Conservation (phyloP, 805 yeast genomes). For the Starmerella potacharoeniae region DNA sequence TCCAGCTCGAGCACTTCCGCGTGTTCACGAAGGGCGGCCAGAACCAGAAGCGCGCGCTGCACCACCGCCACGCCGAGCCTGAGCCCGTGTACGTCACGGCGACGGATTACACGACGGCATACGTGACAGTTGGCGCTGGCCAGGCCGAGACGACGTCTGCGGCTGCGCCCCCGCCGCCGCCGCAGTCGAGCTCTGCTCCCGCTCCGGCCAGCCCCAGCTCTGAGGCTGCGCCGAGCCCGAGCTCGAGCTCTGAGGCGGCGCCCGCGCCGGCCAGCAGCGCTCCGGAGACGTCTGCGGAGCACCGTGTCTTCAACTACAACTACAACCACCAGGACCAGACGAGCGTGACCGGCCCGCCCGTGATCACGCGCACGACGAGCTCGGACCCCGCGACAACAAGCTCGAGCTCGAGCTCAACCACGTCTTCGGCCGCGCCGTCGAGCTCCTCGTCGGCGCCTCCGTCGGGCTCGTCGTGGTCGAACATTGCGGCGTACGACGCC, state of each 20-base stretch:
- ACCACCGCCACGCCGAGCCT: conserved; percentile 39
- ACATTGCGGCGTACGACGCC: conserved; percentile 57
- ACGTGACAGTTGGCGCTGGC: conserved; percentile 25
- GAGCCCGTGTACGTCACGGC: conserved; percentile 57
- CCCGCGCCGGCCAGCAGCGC: conserved; percentile 24
- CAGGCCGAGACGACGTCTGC: conserved; percentile 13
- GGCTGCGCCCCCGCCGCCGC: conserved; percentile 23
- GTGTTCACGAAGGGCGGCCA: conserved; percentile 58
- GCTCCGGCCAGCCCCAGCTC: conserved; percentile 14
- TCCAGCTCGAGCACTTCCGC: conserved; percentile 71
- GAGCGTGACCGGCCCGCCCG: conserved; percentile 23
- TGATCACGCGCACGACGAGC: conserved; percentile 20
- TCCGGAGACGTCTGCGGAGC: conserved; percentile 5
- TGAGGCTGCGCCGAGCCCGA: conserved; percentile 8
- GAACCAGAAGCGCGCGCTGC: conserved; percentile 39
- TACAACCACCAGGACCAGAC: conserved; percentile 22
- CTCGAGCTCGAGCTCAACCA: neutral
- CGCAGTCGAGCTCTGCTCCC: conserved; percentile 14
- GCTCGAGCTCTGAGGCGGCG: conserved; percentile 4
- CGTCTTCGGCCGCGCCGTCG: conserved; percentile 3
- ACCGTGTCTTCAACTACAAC: conserved; percentile 17
- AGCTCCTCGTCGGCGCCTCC: conserved; percentile 17
- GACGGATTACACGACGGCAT: conserved; percentile 55
- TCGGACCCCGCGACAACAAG: conserved; percentile 27
- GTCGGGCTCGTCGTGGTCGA: conserved; percentile 47